Base-by-base conservation (phyloP, 106 monocot genomes). In the Acanthochlamys bracteata region DNA sequence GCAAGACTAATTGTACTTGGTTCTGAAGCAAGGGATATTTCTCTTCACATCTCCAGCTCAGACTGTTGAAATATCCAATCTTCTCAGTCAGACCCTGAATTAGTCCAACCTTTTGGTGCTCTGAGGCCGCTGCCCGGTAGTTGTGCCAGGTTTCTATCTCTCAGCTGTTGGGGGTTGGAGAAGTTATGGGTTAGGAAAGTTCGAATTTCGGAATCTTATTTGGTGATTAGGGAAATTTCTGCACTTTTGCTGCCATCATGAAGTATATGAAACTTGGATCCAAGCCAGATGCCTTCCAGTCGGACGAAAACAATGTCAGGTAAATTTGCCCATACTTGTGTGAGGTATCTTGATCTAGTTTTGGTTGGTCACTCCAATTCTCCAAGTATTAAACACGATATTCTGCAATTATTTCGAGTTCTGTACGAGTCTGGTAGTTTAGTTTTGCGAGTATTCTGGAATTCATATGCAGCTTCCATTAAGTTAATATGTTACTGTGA, bases 251-350 rank as follows among this genome's bases (percentile, higher is more conserved):
- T 13, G 61, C 41, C 49, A 72, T 64, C 52, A 93, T 93, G 93
- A 93, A 93, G 93, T 88, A 88, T 66, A 93, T 93, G 93, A 93
- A 93, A 65, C 88, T 93, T 80, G 93, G 93, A 63, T 93, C 88
- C 0, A 93, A 93, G 66, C 88, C 93, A 4, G 93, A 93, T 59
- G 70, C 65, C 7, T 88, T 93, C 65, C 93, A 88, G 62, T 69
- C 82, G 11, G 88, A 88, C 23, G 85, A 82, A 49, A 78, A 76
- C 68, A 83, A 88, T 69, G 80, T 71, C 70, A 88, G 88, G 93
- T 93, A 62, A 57, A 25, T 43, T 43, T 43, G 10, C 13, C 13
- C 13, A 43, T 43, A 43, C 43, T 43, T 43, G 13, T 8, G 7
- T 43, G 13, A 8, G 7, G 7, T 43, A 8, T 43, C 43, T 8